phyloP scores from a whole-genome alignment of 2,329 filamentous ascomycete genomes.

The Alternaria arbusti region DNA sequence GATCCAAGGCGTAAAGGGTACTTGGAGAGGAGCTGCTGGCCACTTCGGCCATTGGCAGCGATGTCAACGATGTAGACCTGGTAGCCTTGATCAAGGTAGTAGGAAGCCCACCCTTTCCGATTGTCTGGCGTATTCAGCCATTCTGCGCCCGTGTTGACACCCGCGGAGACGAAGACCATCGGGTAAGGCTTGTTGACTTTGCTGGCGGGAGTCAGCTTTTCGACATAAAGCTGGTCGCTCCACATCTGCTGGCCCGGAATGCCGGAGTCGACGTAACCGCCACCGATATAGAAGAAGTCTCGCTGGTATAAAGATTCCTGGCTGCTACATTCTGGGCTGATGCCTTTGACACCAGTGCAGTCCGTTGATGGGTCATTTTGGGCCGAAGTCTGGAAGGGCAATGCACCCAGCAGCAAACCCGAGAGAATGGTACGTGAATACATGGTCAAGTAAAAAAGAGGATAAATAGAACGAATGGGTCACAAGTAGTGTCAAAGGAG shows the following conservation, averaged over 20 bases:
- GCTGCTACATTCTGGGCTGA: slow-evolving; percentile 25
- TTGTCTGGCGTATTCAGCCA: slow-evolving; percentile 27
- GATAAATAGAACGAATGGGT: background rate
- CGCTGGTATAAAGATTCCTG: slow-evolving; percentile 28
- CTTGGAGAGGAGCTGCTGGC: slow-evolving; percentile 6
- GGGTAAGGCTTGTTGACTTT: slow-evolving; percentile 22
- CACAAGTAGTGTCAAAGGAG: background rate
- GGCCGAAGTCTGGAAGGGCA: background rate
- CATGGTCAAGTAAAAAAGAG: background rate
- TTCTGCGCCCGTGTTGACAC: slow-evolving; percentile 23
- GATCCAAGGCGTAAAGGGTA: slow-evolving; percentile 18
- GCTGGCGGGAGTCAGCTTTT: slow-evolving; percentile 25
- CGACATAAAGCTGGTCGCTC: slow-evolving; percentile 27
- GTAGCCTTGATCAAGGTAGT: slow-evolving; percentile 27
- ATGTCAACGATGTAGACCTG: slow-evolving; percentile 29
- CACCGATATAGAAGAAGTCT: slow-evolving; percentile 36
- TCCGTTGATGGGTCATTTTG: background rate
- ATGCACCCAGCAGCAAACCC: background rate
- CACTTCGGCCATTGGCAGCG: slow-evolving; percentile 16
- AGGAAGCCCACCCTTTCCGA: slow-evolving; percentile 26
- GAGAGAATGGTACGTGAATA: background rate
- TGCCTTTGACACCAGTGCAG: slow-evolving; percentile 22
- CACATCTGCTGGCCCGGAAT: slow-evolving; percentile 24
- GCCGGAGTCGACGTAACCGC: slow-evolving; percentile 29
- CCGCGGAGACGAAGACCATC: slow-evolving; percentile 30